Evolutionary conservation across 2,329 filamentous ascomycete species (phyloP).

Genomic region (Ophiostoma ips): DNA sequence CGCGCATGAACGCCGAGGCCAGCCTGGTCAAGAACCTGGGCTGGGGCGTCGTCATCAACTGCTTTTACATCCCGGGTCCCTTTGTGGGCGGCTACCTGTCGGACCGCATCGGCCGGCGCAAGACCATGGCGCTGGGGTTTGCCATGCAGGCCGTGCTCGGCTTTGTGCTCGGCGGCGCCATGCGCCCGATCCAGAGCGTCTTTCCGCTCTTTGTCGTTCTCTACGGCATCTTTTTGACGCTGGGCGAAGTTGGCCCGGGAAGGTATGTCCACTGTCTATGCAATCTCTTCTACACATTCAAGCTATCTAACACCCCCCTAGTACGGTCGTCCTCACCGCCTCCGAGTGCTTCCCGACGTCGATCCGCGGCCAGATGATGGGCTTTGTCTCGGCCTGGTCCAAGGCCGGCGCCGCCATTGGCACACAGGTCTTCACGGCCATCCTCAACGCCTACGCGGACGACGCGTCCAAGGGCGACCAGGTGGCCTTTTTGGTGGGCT

Average conservation of each 20-base stretch:
- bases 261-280: too few species aligned
- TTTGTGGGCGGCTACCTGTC: slow-evolving; percentile 33
- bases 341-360: neutral
- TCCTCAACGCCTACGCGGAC: neutral
- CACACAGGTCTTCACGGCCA: neutral
- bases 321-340: neutral
- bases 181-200: slow-evolving; percentile 28
- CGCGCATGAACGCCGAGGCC: slow-evolving; percentile 25
- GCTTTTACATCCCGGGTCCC: slow-evolving; percentile 34
- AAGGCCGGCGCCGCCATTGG: slow-evolving; percentile 1
- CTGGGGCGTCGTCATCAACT: slow-evolving; percentile 33
- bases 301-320: neutral
- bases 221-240: slow-evolving; percentile 34
- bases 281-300: too few species aligned
- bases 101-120: slow-evolving; percentile 33
- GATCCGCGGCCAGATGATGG: slow-evolving; percentile 2
- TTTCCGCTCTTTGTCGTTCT: slow-evolving; percentile 37
- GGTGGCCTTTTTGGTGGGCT: neutral
- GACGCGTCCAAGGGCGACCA: neutral
- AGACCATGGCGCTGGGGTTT: slow-evolving; percentile 38
- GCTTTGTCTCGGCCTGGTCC: neutral
- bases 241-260: slow-evolving; percentile 37
- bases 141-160: slow-evolving; percentile 29
- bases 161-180: slow-evolving; percentile 34
- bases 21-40: slow-evolving; percentile 30